A percentile compares a stretch with the other conserved stretches of the same genome.
Evolutionary conservation across 495 filamentous ascomycete genomes (phyloP).

Genomic region (Penicillium riverlandense): DNA sequence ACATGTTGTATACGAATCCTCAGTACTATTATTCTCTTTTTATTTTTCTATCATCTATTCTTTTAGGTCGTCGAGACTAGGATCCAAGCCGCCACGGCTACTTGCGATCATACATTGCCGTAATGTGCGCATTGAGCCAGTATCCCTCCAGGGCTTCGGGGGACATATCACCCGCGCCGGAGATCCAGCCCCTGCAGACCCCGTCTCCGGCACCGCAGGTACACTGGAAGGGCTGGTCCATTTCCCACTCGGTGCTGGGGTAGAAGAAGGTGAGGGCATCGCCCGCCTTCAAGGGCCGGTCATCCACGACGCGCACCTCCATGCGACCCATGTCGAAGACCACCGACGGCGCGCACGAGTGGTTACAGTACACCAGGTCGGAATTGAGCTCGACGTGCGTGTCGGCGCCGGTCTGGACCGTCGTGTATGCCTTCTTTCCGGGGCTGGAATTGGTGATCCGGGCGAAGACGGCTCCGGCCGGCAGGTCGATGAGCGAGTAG

Average conservation of each 20-base stretch:
- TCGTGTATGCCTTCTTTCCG: conserved; percentile 56
- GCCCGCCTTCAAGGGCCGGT: conserved; percentile 46
- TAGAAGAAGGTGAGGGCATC: conserved; percentile 75
- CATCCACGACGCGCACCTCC: conserved; percentile 52
- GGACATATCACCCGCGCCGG: conserved; percentile 26
- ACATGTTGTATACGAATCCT: neutral
- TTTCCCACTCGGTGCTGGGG: conserved; percentile 67
- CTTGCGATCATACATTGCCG: conserved; percentile 17
- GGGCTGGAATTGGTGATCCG: conserved; percentile 47
- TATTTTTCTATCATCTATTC: neutral
- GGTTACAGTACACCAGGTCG: conserved; percentile 70
- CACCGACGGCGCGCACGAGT: conserved; percentile 62
- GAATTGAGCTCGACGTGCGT: conserved; percentile 67
- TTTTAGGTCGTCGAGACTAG: neutral
- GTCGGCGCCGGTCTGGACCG: conserved; percentile 55
- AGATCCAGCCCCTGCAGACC: conserved; percentile 25
- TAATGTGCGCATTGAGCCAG: conserved; percentile 34
- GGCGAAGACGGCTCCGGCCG: conserved; percentile 55
- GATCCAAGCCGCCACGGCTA: conserved; percentile 2
- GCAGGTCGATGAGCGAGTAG: conserved; percentile 52
- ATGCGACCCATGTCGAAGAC: conserved; percentile 62
- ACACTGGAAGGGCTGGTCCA: conserved; percentile 68
- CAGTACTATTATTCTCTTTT: conserved; percentile 3
- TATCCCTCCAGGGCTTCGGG: conserved; percentile 21
- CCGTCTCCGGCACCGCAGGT: conserved; percentile 40